Percentiles rank a stretch among this genome's conserved stretches.
Conservation (phyloP, 108 stramenopile species). For the Schizochytrium sp. region DNA sequence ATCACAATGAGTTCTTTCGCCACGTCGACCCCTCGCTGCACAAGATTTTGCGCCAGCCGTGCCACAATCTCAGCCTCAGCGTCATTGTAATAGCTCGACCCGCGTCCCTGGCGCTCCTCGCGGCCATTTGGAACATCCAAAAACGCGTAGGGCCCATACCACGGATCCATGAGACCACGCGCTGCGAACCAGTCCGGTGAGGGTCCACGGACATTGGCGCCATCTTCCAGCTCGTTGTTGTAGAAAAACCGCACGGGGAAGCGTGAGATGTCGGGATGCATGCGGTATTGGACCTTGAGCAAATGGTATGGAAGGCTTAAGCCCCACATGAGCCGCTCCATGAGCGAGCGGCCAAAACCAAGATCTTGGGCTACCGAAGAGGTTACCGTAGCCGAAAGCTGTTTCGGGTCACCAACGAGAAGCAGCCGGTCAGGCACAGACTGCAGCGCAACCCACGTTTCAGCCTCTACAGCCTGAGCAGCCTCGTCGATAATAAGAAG, state of each 20-base stretch:
- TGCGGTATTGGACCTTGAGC: conserved; percentile 91
- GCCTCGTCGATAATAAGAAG: conserved; percentile 85
- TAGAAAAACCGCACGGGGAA: conserved; percentile 80
- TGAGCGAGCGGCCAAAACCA: background rate
- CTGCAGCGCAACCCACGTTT: conserved; percentile 62
- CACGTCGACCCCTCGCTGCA: conserved; percentile 4
- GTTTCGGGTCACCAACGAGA: conserved; percentile 74
- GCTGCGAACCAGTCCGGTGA: background rate
- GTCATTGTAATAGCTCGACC: background rate
- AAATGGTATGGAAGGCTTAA: conserved; percentile 42
- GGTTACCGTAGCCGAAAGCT: conserved; percentile 70
- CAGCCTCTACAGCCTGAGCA: conserved; percentile 76
- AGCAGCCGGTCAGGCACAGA: conserved; percentile 55
- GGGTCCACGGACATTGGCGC: conserved; percentile 47
- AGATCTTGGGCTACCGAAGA: background rate
- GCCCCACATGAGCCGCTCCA: conserved; percentile 11
- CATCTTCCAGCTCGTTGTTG: conserved; percentile 66
- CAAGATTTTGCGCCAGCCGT: background rate
- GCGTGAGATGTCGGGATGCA: conserved; percentile 77
- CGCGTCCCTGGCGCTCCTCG: background rate
- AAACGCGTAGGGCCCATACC: background rate
- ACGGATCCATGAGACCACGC: background rate
- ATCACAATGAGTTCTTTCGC: background rate
- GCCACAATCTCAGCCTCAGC: background rate
- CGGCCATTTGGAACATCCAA: background rate